phyloP scores from a whole-genome alignment of 140 eudicot genomes.

The Ambrosia hybrid region DNA sequence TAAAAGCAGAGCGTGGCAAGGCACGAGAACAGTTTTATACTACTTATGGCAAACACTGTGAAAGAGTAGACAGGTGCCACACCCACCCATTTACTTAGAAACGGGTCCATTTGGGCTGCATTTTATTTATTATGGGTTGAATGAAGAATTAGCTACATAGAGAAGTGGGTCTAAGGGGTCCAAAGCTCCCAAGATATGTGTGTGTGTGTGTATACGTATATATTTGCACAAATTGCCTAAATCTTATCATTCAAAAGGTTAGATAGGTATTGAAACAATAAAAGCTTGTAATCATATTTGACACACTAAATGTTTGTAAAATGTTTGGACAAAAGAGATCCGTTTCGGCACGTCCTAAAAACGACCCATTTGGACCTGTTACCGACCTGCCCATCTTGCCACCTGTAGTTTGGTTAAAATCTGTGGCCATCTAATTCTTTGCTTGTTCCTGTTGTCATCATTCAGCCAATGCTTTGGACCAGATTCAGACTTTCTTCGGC shows the following conservation, averaged over 20 bases:
- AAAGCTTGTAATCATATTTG: slow-evolving; percentile 1
- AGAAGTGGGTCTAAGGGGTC: neutral
- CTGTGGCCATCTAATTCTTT: slow-evolving; percentile 23
- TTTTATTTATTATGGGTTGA: neutral
- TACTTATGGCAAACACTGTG: slow-evolving; percentile 70
- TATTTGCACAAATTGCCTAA: neutral
- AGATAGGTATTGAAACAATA: neutral
- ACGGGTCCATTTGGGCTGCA: neutral
- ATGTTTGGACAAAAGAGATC: neutral
- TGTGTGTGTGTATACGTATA: neutral
- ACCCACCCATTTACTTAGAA: neutral
- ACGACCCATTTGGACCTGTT: neutral
- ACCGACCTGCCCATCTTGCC: slow-evolving; percentile 6
- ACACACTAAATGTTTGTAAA: neutral
- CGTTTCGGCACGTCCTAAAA: neutral
- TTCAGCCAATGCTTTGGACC: slow-evolving; percentile 85
- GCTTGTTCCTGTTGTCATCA: slow-evolving; percentile 13
- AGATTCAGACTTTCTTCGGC: slow-evolving; percentile 74
- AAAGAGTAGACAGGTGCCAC: slow-evolving; percentile 73
- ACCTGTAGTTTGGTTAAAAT: slow-evolving; percentile 3
- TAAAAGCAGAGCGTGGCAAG: slow-evolving; percentile 63
- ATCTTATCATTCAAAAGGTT: neutral
- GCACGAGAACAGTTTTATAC: slow-evolving; percentile 62
- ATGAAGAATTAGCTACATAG: neutral
- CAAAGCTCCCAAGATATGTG: neutral